Conservation (phyloP, 306 rosid genomes). For the peach (Prunus persica) region Prunus_persica_NCBIv2 NC_034014.1:10489001-10489500, state of each 20-base stretch:
- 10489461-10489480: neutral
- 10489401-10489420: neutral
- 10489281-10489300: neutral
- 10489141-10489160: no score
- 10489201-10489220: no score
- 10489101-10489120: no score
- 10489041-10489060: no score
- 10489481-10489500: neutral
- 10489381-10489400: neutral
- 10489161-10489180: no score
- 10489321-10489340: neutral
- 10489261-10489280: neutral
- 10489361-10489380: neutral
- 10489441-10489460: neutral
- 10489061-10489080: no score
- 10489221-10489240: no score
- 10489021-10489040: no score
- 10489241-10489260: neutral
- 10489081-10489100: no score
- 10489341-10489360: neutral
- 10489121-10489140: no score
- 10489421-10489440: slow-evolving; percentile 5
- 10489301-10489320: neutral
- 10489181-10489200: no score
- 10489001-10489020: no score